Base-by-base conservation (phyloP, 2,329 filamentous ascomycete genomes). In the Botryotinia calthae region DNA sequence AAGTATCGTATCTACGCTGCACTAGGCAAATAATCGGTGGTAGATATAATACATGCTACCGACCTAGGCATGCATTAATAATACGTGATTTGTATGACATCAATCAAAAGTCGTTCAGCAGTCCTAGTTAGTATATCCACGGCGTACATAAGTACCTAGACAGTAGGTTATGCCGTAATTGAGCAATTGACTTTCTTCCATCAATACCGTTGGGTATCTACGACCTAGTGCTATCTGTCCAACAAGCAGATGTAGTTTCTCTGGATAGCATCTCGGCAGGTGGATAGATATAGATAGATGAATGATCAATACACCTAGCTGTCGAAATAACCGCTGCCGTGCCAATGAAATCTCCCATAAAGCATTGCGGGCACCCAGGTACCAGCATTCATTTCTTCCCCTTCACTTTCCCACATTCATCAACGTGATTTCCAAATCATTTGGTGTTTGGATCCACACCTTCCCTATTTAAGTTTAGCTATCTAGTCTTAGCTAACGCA, bases 341-440 rank as follows among this genome's bases (percentile, higher is more conserved):
- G 9, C 59, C 59, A 62, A 62, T 42, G 3, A 37, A 16, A 18
- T n/a, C 37, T 18, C 40, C 22, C 37, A 40, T 9, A n/a, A 25
- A n/a, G 59, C 34, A 62, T 42, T 40, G 59, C 59, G 59, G 59
- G 34, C 59, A 62, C 22, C 58, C 31, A 58, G 34, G 22, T 40
- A 40, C 58, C 25, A 37, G 20, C 7, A 16, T 37, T 65, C 16
- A 40, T 10, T 18, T 34, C 28, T 34, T n/a, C 34, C n/a, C 63
- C 63, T 37, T 63, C 61, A 42, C 61, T 54, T 54, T 67, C 34
- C 46, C 46, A 67, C 37, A 40, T 42, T 28, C 46, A 67, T 67
- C 48, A 42, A 44, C 61, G 48, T 67, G 48, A 67, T 54, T 66
- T 66, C 44, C 6, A 51, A 66, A 37, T 66, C 31, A 66, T 54